Base-by-base conservation (phyloP, 1,139 yeast genomes). In the Candida glucosophila region DNA sequence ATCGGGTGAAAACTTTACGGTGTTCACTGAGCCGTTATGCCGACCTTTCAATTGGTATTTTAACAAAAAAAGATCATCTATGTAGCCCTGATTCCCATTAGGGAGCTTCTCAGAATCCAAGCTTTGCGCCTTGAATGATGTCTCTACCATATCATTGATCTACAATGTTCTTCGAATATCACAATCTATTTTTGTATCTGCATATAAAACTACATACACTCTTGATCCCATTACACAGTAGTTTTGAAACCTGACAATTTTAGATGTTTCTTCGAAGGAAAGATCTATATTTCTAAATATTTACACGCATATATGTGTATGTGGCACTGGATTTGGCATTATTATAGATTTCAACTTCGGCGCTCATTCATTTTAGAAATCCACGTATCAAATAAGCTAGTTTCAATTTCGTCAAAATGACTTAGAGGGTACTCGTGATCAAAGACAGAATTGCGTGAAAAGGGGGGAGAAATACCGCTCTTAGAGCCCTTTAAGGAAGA, bases 1-100 rank as follows among this genome's bases (percentile, higher is more conserved):
- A 48, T 80, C 65, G 4, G 90, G 88, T 12, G 86, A 74, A 24
- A 81, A 56, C 42, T 73, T 73, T 22, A 73, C 68, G 10, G 67
- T 48, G 2, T 76, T 71, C 23, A 47, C 31, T 14, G 48, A 27
- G 8, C 14, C 19, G 5, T 17, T 17, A 28, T 28, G 24, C 20
- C 23, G 17, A 3, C 21, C 27, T 9, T 22, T 20, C 13, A 31
- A 14, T 9, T 21, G 13, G 18, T 25, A 27, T 18, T 23, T 30
- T 19, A 21, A 19, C 4, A 12, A 15, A 22, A 26, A 30, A 14
- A 33, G 26, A 16, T 30, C 34, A 4, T 17, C 20, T 13, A 24
- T 20, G 5, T 15, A 6, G 11, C 12, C 8, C 9, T 20, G 10
- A 14, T 19, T 20, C 14, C 15, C 22, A 20, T 20, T 20, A 20